Percentiles rank a stretch among this genome's conserved stretches.
Conservation (phyloP, 345 rosid genomes). For the Brassica rapa region DNA sequence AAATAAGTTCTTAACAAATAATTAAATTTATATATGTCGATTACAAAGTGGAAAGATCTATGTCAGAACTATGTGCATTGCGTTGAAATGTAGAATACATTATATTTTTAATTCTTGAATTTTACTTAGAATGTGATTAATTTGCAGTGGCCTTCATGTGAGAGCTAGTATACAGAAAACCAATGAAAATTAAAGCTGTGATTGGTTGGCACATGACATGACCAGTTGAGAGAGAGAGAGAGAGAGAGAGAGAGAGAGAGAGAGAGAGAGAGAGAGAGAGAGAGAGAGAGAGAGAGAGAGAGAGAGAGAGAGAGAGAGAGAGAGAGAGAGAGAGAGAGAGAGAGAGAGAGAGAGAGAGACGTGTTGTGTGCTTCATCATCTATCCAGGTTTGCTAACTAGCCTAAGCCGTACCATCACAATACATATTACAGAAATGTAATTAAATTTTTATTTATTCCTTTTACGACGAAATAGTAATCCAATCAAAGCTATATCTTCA, state of each 20-base stretch:
- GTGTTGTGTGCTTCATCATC: too few relatives aligned
- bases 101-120: neutral
- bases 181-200: slow-evolving; percentile 3
- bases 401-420: neutral
- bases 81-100: neutral
- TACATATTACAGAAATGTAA: neutral
- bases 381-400: too few relatives aligned
- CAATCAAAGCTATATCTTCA: neutral
- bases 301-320: too few relatives aligned
- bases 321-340: too few relatives aligned
- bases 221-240: slow-evolving; percentile 14
- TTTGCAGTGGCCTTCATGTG: neutral
- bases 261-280: too few relatives aligned
- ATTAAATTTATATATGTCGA: neutral
- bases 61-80: neutral
- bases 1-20: neutral
- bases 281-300: too few relatives aligned
- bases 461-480: neutral
- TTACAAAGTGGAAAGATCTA: neutral
- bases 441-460: neutral
- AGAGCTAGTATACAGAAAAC: neutral
- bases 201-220: slow-evolving; percentile 34
- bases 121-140: neutral
- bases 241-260: too few relatives aligned
- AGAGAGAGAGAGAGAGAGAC: too few relatives aligned